phyloP scores from a whole-genome alignment of 116 monocot genomes.

The Phalaenopsis hybrid region DNA sequence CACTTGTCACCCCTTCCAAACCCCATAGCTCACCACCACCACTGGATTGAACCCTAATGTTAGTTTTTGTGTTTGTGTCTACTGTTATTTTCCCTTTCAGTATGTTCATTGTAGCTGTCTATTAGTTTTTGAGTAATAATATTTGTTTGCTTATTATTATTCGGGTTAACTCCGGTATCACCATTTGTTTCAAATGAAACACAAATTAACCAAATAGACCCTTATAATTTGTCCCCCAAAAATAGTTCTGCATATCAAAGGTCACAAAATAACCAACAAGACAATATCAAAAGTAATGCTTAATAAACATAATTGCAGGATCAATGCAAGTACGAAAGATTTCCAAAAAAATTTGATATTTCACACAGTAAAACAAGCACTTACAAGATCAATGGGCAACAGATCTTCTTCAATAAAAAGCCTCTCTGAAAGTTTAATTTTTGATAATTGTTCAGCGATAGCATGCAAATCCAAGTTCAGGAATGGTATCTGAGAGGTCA shows the following conservation, averaged over 20 bases:
- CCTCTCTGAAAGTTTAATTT: slow-evolving; percentile 57
- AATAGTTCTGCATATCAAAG: not conserved
- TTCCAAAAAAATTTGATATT: not conserved
- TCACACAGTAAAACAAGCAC: not conserved
- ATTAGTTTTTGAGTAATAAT: too few relatives aligned
- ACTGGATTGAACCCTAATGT: too few relatives aligned
- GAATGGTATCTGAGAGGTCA: slow-evolving; percentile 57
- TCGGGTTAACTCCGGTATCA: too few relatives aligned
- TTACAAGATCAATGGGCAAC: slow-evolving; percentile 61
- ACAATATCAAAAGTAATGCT: not conserved
- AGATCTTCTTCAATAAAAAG: slow-evolving; percentile 78
- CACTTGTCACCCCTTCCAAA: too few relatives aligned
- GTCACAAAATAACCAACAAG: not conserved
- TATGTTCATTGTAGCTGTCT: too few relatives aligned
- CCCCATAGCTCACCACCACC: too few relatives aligned
- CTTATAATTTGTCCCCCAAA: not conserved
- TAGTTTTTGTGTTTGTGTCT: too few relatives aligned
- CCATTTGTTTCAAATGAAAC: not conserved
- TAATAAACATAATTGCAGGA: not conserved
- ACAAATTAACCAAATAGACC: not conserved
- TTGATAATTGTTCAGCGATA: slow-evolving; percentile 63
- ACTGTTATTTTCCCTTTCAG: too few relatives aligned
- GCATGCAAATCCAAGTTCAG: slow-evolving; percentile 79
- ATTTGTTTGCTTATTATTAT: too few relatives aligned
- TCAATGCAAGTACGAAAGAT: not conserved